Evolutionary conservation across 1,284 basidiomycete species (phyloP), one percentile per base, ranked within the genome.

Genomic region (Pseudozyma pruni): DNA sequence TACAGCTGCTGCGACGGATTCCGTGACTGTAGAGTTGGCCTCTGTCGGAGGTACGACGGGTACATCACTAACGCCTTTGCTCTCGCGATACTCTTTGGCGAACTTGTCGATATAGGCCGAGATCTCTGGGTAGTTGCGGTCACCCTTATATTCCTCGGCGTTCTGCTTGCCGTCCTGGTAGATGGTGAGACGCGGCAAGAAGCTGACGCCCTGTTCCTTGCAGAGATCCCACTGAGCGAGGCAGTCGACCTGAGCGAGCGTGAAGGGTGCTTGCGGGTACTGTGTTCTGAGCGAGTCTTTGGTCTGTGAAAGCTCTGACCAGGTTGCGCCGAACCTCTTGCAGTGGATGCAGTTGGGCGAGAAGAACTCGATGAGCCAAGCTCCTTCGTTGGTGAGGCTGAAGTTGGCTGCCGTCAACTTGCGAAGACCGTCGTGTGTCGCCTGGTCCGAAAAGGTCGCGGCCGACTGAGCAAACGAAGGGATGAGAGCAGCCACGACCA

Each of bases 291-390:
- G 85, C 39, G 83, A 81, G 59, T 87, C 85, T 54, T 88, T 88
- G 33, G 90, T 86, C 41, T 83, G 79, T 1, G 84, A 85, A 4
- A 97, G 85, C 45, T 89, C 84, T 33, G 87, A 85, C 93, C 94
- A 98, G 31, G 89, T 93, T 0, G 94, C 92, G 9, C 89, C 87
- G 72, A 94, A 93, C 0, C 83, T 74, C 37, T 85, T 86, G 83
- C 92, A 94, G 78, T 93, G 91, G n/a, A 81, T 79, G 79, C 92
- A 94, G 71, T 88, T 90, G 0, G 92, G 92, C 87, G 68, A 69
- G 57, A 64, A 80, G 59, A 78, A 81, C 62, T 81, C 79, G 48
- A 81, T 72, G 25, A 81, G 58, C 79, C 79, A 81, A 6, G 78
- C 68, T 19, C 76, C 76, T 3, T 74, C 38, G 14, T 66, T 39